These are phyloP conservation scores for Plasmopara muralis DNA, from an alignment of 352 stramenopile species.

Conservation along the genomic window DNA sequence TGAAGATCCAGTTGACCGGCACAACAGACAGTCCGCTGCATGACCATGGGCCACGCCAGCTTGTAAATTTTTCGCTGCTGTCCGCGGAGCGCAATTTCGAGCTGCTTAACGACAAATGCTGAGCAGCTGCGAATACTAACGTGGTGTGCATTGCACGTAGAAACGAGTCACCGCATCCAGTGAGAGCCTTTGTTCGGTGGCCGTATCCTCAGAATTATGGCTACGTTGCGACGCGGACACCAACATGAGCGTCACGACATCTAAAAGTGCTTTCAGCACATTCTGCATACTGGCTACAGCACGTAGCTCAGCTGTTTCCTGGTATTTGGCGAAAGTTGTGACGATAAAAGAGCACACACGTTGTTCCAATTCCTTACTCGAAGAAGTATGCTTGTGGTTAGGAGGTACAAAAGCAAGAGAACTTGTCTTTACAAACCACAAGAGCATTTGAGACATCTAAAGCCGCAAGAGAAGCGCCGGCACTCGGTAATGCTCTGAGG, in stretches of 20 bases:
- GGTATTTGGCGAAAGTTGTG: slow-evolving; percentile 56
- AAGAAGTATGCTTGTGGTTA: slow-evolving; percentile 9
- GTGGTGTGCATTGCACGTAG: slow-evolving; percentile 52
- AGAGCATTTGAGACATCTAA: slow-evolving; percentile 32
- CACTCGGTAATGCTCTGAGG: slow-evolving; percentile 33
- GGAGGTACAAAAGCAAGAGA: slow-evolving; percentile 16
- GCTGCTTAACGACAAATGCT: slow-evolving; percentile 56
- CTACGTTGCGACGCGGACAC: slow-evolving; percentile 8
- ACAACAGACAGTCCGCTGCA: slow-evolving; percentile 68
- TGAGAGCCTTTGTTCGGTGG: slow-evolving; percentile 32
- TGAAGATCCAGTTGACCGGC: slow-evolving; percentile 46
- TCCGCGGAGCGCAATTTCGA: slow-evolving; percentile 35
- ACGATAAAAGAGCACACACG: slow-evolving; percentile 51
- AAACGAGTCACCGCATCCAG: slow-evolving; percentile 57
- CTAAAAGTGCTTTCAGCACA: slow-evolving; percentile 52
- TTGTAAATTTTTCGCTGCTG: slow-evolving; percentile 21
- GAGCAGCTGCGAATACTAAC: slow-evolving; percentile 70
- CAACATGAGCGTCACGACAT: slow-evolving; percentile 54
- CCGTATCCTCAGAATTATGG: background rate
- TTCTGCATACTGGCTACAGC: slow-evolving; percentile 50
- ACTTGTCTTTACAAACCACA: slow-evolving; percentile 44
- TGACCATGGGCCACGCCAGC: slow-evolving; percentile 48
- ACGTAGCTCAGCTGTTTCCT: slow-evolving; percentile 49
- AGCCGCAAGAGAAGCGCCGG: slow-evolving; percentile 33
- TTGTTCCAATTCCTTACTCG: slow-evolving; percentile 27